Conservation (phyloP, 2,329 filamentous ascomycete genomes). For the Acrocalymma vagum region DNA sequence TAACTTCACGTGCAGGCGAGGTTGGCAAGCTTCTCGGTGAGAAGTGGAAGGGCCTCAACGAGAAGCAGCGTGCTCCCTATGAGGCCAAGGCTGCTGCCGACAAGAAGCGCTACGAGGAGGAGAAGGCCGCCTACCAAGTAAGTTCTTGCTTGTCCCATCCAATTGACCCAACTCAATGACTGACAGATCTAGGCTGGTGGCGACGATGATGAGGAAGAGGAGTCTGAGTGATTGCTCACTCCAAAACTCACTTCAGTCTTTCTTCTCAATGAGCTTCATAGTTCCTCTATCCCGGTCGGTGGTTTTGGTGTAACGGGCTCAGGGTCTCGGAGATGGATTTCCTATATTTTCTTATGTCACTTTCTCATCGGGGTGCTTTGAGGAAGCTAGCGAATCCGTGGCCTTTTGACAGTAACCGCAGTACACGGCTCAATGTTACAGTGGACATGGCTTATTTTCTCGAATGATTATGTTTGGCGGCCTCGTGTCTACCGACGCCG, state of each 20-base stretch:
- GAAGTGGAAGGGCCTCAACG: conserved; percentile 96
- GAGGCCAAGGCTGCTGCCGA: conserved; percentile 96
- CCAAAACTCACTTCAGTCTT: conserved; percentile 17
- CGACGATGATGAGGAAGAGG: conserved; percentile 52
- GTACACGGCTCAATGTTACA: conserved; percentile 30
- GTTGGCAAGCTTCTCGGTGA: conserved; percentile 98
- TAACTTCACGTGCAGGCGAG: conserved; percentile 71
- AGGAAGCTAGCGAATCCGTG: conserved; percentile 33
- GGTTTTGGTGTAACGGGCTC: conserved; percentile 33
- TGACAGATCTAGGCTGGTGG: conserved; percentile 32
- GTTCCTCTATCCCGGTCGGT: conserved; percentile 22
- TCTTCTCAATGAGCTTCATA: conserved; percentile 20
- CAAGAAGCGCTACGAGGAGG: conserved; percentile 99
- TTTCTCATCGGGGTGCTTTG: conserved; percentile 34
- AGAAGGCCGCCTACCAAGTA: conserved; percentile 80
- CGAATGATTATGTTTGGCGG: conserved; percentile 44
- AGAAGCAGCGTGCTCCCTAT: conserved; percentile 92
- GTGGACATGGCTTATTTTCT: conserved; percentile 26
- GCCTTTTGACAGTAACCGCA: conserved; percentile 32
- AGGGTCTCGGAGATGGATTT: conserved; percentile 31
- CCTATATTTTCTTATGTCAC: conserved; percentile 31
- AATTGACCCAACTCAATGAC: conserved; percentile 5
- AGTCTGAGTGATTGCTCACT: conserved; percentile 45
- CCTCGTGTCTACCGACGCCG: conserved; percentile 28
- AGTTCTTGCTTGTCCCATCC: conserved; percentile 11